Conservation (phyloP, 2,329 filamentous ascomycete species). For the Eutypella sp. region DNA sequence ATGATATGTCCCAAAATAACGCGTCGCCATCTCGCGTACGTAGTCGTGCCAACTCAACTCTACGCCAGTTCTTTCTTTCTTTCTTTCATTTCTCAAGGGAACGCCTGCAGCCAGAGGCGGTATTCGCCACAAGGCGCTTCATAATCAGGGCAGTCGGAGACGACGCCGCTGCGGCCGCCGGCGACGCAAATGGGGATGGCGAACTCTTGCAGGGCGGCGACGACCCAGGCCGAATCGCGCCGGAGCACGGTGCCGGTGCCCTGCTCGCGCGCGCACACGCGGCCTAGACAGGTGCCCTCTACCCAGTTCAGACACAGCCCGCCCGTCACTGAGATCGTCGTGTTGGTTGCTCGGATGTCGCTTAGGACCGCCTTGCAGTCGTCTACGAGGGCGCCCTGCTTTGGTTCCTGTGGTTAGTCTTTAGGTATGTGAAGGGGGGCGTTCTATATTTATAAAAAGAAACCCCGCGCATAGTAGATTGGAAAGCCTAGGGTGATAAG, state of each 20-base stretch:
- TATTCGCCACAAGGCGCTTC: constrained; percentile 9
- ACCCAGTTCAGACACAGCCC: constrained; percentile 15
- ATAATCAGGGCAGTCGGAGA: constrained; percentile 7
- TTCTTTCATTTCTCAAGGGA: neutral
- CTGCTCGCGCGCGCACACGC: constrained; percentile 33
- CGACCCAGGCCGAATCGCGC: constrained; percentile 71
- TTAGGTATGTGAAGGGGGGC: neutral
- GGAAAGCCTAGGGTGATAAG: too few species aligned
- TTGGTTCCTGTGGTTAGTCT: constrained; percentile 1
- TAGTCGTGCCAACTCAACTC: too few species aligned
- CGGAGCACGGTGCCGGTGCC: constrained; percentile 61
- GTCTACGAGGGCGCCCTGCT: constrained; percentile 6
- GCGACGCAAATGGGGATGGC: constrained; percentile 9
- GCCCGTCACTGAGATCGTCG: constrained; percentile 3
- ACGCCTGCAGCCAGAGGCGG: constrained; percentile 6
- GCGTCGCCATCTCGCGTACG: too few species aligned
- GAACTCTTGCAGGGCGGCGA: constrained; percentile 4
- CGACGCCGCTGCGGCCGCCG: constrained; percentile 6
- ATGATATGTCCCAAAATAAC: too few species aligned
- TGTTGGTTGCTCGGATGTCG: constrained; percentile 8
- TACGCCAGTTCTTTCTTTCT: too few species aligned
- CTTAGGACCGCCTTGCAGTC: constrained; percentile 11
- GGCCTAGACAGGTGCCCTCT: constrained; percentile 9
- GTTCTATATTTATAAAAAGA: too few species aligned
- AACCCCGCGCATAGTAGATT: too few species aligned